phyloP scores from a whole-genome alignment of 2,329 filamentous ascomycete genomes.

The Fusarium euwallaceae region DNA sequence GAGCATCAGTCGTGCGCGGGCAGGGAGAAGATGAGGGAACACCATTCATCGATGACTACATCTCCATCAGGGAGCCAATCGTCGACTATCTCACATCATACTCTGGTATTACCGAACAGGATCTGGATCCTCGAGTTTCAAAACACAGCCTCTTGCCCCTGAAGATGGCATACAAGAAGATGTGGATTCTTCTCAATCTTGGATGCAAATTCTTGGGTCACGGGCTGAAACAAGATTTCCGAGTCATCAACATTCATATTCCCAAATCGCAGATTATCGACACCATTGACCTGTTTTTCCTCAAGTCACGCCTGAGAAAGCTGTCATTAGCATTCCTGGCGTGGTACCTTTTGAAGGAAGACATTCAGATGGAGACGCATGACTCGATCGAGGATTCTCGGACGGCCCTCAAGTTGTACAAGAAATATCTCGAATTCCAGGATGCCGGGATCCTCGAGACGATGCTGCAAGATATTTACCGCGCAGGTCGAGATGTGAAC shows the following conservation, averaged over 20 bases:
- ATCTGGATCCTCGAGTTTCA: constrained; percentile 83
- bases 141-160: constrained; percentile 87
- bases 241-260: constrained; percentile 97
- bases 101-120: constrained; percentile 88
- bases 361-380: constrained; percentile 92
- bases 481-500: constrained; percentile 61
- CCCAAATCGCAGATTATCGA: constrained; percentile 92
- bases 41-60: constrained; percentile 98
- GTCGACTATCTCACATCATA: constrained; percentile 96
- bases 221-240: constrained; percentile 93
- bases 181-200: constrained; percentile 95
- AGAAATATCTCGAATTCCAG: constrained; percentile 90
- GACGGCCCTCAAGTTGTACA: constrained; percentile 88
- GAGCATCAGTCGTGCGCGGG: constrained; percentile 90
- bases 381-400: constrained; percentile 96
- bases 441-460: constrained; percentile 86
- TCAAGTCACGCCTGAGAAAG: constrained; percentile 84
- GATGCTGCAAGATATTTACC: constrained; percentile 90
- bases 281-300: constrained; percentile 91
- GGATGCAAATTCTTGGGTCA: constrained; percentile 96
- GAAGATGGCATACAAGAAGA: constrained; percentile 96
- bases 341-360: constrained; percentile 90
- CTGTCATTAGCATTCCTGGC: constrained; percentile 92
- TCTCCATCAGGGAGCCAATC: constrained; percentile 88
- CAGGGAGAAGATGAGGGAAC: constrained; percentile 81